Conservation (phyloP, 192 early-diverging fungal species). For the Kickxella alabastrina region DNA sequence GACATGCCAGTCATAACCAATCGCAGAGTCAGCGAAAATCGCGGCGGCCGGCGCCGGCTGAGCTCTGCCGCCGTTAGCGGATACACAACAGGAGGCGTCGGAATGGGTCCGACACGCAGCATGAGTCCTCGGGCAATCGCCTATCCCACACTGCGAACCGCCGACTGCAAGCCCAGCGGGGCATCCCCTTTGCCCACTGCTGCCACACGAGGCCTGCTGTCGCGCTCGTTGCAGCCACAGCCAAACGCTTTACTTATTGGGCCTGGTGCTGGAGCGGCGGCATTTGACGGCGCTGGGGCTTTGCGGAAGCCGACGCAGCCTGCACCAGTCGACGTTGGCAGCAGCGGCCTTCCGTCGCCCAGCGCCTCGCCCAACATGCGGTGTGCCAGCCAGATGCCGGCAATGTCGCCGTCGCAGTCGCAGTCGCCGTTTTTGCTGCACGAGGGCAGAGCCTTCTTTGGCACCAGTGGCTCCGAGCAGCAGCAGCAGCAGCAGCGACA, state of each 20-base stretch:
- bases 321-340: neutral
- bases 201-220: too few species aligned
- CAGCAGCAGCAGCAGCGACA: neutral
- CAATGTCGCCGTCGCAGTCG: neutral
- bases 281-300: too few species aligned
- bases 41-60: constrained; percentile 46
- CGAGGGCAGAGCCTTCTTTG: too few species aligned
- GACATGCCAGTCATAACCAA: constrained; percentile 50
- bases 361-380: neutral
- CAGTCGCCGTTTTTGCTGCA: neutral
- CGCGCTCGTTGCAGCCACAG: too few species aligned
- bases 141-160: neutral
- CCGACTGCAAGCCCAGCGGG: constrained; percentile 8
- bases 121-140: neutral
- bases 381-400: neutral
- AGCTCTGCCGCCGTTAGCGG: constrained; percentile 38
- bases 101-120: neutral
- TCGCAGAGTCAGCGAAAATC: constrained; percentile 47
- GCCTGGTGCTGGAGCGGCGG: too few species aligned
- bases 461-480: too few species aligned
- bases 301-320: too few species aligned
- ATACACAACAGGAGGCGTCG: neutral
- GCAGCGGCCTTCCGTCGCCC: neutral
- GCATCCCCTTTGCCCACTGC: too few species aligned
- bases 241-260: too few species aligned